Evolutionary conservation across 257 asterid genomes (phyloP).

Genomic region (Ophiorrhiza pumila): DNA sequence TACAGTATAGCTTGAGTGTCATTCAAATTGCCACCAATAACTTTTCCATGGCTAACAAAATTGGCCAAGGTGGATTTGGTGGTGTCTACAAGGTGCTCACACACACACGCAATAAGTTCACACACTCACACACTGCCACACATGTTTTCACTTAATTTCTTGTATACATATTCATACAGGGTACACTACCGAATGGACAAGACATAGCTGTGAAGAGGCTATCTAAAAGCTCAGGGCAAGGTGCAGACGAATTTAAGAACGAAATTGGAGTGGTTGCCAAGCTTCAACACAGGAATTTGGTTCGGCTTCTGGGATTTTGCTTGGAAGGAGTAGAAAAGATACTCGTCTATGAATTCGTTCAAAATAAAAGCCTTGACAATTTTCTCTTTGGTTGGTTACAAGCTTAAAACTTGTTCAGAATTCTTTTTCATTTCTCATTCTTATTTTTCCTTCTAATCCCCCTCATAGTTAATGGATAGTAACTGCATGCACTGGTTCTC

Average conservation of each 20-base stretch:
- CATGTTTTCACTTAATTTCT: not conserved
- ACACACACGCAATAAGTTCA: not conserved
- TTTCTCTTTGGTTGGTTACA: slow-evolving; percentile 26
- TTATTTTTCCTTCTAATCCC: not conserved
- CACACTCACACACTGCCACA: not conserved
- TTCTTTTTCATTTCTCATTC: too few relatives aligned
- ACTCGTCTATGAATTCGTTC: slow-evolving; percentile 30
- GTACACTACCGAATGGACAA: slow-evolving; percentile 24
- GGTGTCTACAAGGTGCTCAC: slow-evolving; percentile 31
- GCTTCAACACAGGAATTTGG: slow-evolving; percentile 31
- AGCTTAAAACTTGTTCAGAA: not conserved
- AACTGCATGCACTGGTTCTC: too few relatives aligned
- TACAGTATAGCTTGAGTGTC: not conserved
- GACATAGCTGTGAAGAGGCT: slow-evolving; percentile 35
- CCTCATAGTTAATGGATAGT: too few relatives aligned
- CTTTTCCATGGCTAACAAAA: slow-evolving; percentile 16
- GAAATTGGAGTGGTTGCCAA: slow-evolving; percentile 26
- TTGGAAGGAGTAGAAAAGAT: slow-evolving; percentile 25
- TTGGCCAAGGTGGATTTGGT: slow-evolving; percentile 36
- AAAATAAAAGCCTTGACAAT: slow-evolving; percentile 30
- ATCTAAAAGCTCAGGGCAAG: slow-evolving; percentile 27
- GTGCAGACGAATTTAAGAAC: slow-evolving; percentile 26
- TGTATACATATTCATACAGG: too few relatives aligned
- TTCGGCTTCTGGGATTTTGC: slow-evolving; percentile 28
- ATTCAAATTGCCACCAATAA: slow-evolving; percentile 20